Percentiles rank a stretch among this genome's conserved stretches.
These are phyloP conservation scores for Pseudopyrenochaeta lycopersici DNA, from an alignment of 2,329 filamentous ascomycete genomes.

Conservation along the genomic window DNA sequence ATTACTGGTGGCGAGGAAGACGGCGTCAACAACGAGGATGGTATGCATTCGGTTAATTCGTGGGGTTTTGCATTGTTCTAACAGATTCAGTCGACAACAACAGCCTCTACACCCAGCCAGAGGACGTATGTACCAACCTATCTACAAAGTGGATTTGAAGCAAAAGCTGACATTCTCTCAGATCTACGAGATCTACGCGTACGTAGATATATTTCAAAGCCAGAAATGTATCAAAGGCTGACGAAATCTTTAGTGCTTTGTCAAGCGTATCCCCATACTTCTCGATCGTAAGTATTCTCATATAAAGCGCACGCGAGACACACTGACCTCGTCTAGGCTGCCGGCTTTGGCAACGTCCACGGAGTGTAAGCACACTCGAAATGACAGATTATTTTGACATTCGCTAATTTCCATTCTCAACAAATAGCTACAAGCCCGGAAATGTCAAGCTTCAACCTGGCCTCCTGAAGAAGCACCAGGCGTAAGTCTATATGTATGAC, in stretches of 20 bases:
- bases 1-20: conserved; percentile 94
- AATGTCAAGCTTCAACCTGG: conserved; percentile 98
- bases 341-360: conserved; percentile 98
- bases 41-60: neutral
- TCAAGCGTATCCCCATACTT: conserved; percentile 83
- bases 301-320: too few species aligned
- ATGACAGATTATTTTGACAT: neutral
- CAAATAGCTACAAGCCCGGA: conserved; percentile 80
- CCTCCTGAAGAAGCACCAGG: conserved; percentile 96
- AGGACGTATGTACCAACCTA: conserved; percentile 69
- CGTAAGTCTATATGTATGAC: conserved; percentile 55
- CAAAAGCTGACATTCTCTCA: conserved; percentile 3
- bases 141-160: conserved; percentile 58
- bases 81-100: conserved; percentile 80
- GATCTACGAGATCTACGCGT: conserved; percentile 43
- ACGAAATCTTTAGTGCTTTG: conserved; percentile 55
- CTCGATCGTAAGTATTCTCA: too few species aligned
- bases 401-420: neutral
- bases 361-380: conserved; percentile 67
- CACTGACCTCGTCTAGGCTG: too few species aligned
- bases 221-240: neutral
- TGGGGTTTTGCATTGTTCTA: too few species aligned
- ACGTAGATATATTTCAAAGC: neutral
- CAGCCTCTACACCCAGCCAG: conserved; percentile 87
- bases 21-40: conserved; percentile 95